Base-by-base conservation (phyloP, 441 rosid species). In the Geranium incanum region DNA sequence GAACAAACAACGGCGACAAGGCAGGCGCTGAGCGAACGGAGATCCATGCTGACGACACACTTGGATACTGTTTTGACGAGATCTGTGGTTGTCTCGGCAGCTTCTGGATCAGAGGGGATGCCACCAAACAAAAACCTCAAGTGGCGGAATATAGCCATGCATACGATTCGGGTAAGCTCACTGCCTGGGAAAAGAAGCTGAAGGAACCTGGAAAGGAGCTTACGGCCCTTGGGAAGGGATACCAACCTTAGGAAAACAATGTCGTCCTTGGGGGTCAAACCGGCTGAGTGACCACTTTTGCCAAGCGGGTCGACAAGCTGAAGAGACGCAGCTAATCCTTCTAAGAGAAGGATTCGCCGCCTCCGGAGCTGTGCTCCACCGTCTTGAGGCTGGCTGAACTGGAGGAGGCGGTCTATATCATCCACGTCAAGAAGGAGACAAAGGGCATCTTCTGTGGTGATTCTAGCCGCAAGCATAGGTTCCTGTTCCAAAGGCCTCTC, bases 1-100 rank as follows among this genome's bases (percentile, higher is more conserved):
- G 99, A 92, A 78, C 99, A 95, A 68, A 92, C 99, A 71, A 95
- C 92, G 13, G 99, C 99, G 63, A 92, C 95, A 72, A 95, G 95
- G 77, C 99, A 95, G 63, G 93, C 90, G 75, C 99, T 87, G 50
- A 92, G 85, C 15, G 99, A 88, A 71, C 86, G 88, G 21, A 92
- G 86, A 81, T 95, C 97, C 99, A 95, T 95, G 68, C 84, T 83
- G 55, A 76, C 79, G 68, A 92, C 86, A 70, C 93, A 95, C 4
- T 80, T 76, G 55, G 89, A 83, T 66, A 95, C 97, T 3, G 84
- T 79, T 79, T 86, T 86, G 39, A 89, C 90, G 33, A 28, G 33
- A 28, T 28, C 33, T 28, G 33, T 28, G 33, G 33, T 28, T 28
- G 33, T 28, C 33, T 28, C 87, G 1, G 89, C 92, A 66, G 96